Base-by-base conservation (phyloP, 805 yeast species). In the Wickerhamomyces strasburgensis region DNA sequence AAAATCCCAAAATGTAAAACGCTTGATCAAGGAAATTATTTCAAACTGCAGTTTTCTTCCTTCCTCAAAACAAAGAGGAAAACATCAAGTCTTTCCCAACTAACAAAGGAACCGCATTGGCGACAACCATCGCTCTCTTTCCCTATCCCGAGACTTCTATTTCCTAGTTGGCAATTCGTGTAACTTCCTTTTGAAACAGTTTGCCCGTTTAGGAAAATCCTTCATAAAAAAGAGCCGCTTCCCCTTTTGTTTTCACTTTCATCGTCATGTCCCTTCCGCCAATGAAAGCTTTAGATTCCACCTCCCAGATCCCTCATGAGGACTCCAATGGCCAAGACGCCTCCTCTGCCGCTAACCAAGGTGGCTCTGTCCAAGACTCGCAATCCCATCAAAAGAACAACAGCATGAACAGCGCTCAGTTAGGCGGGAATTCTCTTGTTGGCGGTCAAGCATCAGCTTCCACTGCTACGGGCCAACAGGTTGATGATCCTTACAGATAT, bases 191-290 rank as follows among this genome's bases (percentile, higher is more conserved):
- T 11, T 21, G 10, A 21, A 21, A 21, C 11, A 7, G 11, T 7
- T 21, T 21, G 10, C 25, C 25, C 11, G 7, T 21, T 21, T 11
- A 21, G 25, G 25, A 21, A 8, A 21, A 8, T 8, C 25, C 11
- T 8, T 7, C 25, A 8, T 21, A 7, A 8, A 21, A 21, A 8
- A 21, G 10, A 8, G 25, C 25, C 11, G 25, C 25, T 21, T 8
- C 25, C 11, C 7, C 25, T 21, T 21, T 11, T 21, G 11, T 11
- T 21, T 8, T 8, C 11, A 21, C 25, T 21, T 8, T n/a, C n/a
- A n/a, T n/a, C n/a, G 9, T 7, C 26, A 44, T 44, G 48, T 44
- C 48, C 28, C 25, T 44, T 36, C 48, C 48, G 19, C 45, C 48
- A 33, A 39, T 40, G 40, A 41, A 44, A 29, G 26, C 48, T 15